Evolutionary conservation across 2,329 filamentous ascomycete species (phyloP).

Genomic region (Clonostachys rhizophaga): DNA sequence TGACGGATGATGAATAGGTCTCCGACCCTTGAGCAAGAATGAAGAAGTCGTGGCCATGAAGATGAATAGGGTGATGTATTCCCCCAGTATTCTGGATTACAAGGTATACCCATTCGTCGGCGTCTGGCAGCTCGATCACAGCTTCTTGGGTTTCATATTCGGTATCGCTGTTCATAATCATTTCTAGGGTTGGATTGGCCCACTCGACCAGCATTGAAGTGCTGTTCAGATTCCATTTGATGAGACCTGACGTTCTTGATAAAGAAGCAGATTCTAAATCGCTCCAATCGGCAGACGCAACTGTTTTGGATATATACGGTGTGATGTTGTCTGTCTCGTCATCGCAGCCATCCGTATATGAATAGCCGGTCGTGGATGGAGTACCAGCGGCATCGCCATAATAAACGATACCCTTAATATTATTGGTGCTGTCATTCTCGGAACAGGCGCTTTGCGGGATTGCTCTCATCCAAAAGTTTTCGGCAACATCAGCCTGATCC

Average conservation of each 20-base stretch:
- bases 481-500: constrained; percentile 13
- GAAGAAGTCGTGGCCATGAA: constrained; percentile 25
- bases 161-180: constrained; percentile 9
- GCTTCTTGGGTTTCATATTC: constrained; percentile 14
- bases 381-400: constrained; percentile 18
- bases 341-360: constrained; percentile 16
- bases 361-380: constrained; percentile 7
- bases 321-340: constrained; percentile 27
- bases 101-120: constrained; percentile 20
- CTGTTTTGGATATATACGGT: constrained; percentile 24
- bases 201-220: too few relatives aligned
- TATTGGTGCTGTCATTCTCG: constrained; percentile 25
- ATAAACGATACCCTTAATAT: constrained; percentile 40
- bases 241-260: constrained; percentile 1
- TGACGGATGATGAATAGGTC: constrained; percentile 23
- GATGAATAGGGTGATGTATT: constrained; percentile 26
- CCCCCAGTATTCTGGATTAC: constrained; percentile 7
- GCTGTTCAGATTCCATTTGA: neutral
- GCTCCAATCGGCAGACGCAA: constrained; percentile 17
- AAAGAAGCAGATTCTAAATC: constrained; percentile 15
- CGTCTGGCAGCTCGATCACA: constrained; percentile 16
- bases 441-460: constrained; percentile 33
- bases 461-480: constrained; percentile 39
- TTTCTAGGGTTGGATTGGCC: too few relatives aligned
- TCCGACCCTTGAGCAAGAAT: constrained; percentile 11